Evolutionary conservation across 2,329 filamentous ascomycete genomes (phyloP).

Genomic region (Fonsecaea monophora): DNA sequence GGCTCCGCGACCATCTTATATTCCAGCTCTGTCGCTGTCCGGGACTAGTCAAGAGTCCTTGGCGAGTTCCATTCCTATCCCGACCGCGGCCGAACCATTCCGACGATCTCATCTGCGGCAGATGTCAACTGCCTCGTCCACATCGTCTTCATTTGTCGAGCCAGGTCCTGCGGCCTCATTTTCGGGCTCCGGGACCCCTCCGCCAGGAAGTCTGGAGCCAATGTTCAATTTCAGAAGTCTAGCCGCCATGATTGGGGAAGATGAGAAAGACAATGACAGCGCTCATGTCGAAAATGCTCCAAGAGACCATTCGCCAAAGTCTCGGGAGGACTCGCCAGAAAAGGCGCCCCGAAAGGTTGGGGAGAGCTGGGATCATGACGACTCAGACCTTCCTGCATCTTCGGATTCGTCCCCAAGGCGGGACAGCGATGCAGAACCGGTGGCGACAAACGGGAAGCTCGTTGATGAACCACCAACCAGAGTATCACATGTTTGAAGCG

Average conservation of each 20-base stretch:
- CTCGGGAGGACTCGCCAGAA: conserved; percentile 10
- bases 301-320: conserved; percentile 20
- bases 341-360: conserved; percentile 6
- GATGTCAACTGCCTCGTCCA: conserved; percentile 85
- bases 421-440: conserved; percentile 9
- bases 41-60: conserved; percentile 40
- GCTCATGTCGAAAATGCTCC: conserved; percentile 48
- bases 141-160: conserved; percentile 77
- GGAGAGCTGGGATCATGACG: conserved; percentile 14
- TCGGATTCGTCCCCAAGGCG: conserved; percentile 23
- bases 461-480: conserved; percentile 20
- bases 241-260: conserved; percentile 78
- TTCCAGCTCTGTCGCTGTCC: conserved; percentile 34
- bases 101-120: conserved; percentile 77
- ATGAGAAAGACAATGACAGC: conserved; percentile 56
- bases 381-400: conserved; percentile 15
- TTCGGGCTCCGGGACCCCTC: conserved; percentile 50
- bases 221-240: conserved; percentile 93
- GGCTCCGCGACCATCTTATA: conserved; percentile 23
- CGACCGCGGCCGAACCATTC: conserved; percentile 58
- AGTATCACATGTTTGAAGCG: conserved; percentile 27
- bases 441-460: conserved; percentile 16
- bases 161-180: conserved; percentile 58
- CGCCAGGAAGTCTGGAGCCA: conserved; percentile 65
- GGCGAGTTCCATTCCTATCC: conserved; percentile 37